Evolutionary conservation across 805 yeast species (phyloP), one percentile per base, ranked within the genome.

Genomic region (Teunomyces panamensis): DNA sequence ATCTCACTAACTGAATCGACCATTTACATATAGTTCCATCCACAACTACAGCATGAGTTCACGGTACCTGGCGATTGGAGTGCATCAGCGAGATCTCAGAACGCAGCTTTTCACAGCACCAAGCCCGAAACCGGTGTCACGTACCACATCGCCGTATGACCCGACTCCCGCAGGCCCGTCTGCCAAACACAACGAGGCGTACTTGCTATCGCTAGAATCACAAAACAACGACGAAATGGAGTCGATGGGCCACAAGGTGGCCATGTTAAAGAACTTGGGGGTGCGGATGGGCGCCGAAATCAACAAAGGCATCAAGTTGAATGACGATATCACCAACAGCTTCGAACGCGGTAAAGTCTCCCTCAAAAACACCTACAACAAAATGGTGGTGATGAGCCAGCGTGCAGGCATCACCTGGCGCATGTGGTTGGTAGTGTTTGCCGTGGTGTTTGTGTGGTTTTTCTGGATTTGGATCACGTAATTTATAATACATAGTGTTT

Each of bases 341-440:
- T 68, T 73, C 52, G 77, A 71, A 56, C 57, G 59, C 46, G 77
- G 77, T 9, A 64, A 61, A 47, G 57, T 71, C 35, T 62, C 74
- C 9, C 65, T 73, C 54, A 71, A 71, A 48, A 67, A 68, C 52
- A 73, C 78, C 1, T 73, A 63, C 53, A 71, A 68, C 55, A 58
- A 62, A 47, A 73, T 73, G 78, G 64, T 73, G 42, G 57, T 67
- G 27, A 72, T 73, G 78, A 71, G 77, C 59, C 65, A 71, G 58
- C 56, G 71, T 35, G 77, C 77, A 10, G 78, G 78, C 2, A 71
- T 73, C 41, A 62, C 69, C 39, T 73, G 77, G 73, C 59, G 64
- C 45, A 68, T 70, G 74, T 73, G 78, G 78, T 56, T 71, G 36
- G 53, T 56, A 29, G 75, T 73, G 49, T 73, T 73, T 54, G 43